These are phyloP conservation scores for Catharanthus roseus DNA, from an alignment of 257 asterid genomes.

Conservation along the genomic window DNA sequence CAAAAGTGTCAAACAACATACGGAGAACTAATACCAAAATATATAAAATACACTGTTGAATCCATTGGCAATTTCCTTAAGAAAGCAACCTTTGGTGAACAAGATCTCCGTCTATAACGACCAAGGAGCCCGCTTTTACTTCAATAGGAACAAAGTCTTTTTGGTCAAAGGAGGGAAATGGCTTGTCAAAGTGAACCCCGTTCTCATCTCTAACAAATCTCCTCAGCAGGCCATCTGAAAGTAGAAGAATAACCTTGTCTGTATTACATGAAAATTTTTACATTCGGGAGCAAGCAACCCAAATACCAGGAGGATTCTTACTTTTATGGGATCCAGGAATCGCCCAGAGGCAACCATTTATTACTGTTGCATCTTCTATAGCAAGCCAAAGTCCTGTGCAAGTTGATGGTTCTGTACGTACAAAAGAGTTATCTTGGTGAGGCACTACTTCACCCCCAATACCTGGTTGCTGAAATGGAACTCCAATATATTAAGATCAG, in stretches of 20 bases:
- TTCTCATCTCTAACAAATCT: conserved; percentile 80
- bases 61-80: conserved; percentile 1
- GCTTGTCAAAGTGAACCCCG: conserved; percentile 82
- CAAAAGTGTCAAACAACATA: not conserved
- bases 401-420: conserved; percentile 65
- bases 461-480: conserved; percentile 71
- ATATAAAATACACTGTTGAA: not conserved
- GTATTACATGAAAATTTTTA: not conserved
- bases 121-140: conserved; percentile 75
- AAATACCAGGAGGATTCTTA: conserved; percentile 16
- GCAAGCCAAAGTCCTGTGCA: conserved; percentile 97
- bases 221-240: conserved; percentile 76
- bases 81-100: conserved; percentile 66
- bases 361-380: conserved; percentile 66
- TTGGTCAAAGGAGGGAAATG: conserved; percentile 61
- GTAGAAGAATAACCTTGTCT: not conserved
- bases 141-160: conserved; percentile 66
- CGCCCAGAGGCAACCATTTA: conserved; percentile 96
- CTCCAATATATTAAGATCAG: conserved; percentile 11
- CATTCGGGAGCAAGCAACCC: conserved; percentile 2
- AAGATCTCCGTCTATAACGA: conserved; percentile 74
- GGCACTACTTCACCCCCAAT: conserved; percentile 86
- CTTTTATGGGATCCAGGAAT: conserved; percentile 86
- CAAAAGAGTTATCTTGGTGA: conserved; percentile 87
- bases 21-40: not conserved